These are phyloP conservation scores for Aspergillus sp. DNA, from an alignment of 2,329 filamentous ascomycete species.

Conservation along the genomic window DNA sequence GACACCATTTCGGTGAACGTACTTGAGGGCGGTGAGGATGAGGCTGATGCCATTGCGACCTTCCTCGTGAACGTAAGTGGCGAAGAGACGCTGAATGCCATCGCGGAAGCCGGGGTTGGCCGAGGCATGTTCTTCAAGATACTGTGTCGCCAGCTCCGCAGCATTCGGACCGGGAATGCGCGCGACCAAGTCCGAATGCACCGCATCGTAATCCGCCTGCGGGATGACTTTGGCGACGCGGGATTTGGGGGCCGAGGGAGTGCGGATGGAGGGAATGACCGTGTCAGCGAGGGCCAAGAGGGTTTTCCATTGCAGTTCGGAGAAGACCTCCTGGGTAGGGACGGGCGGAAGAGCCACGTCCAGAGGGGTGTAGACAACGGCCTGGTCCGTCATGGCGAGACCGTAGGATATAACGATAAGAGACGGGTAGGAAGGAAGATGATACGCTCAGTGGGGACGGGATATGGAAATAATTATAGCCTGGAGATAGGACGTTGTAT, in stretches of 20 bases:
- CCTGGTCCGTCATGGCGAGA: constrained; percentile 20
- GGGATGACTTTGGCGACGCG: constrained; percentile 37
- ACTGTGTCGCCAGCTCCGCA: constrained; percentile 40
- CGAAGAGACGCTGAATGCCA: constrained; percentile 48
- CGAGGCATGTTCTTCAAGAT: constrained; percentile 50
- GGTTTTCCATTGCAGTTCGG: constrained; percentile 57
- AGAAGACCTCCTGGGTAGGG: constrained; percentile 50
- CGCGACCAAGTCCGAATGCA: constrained; percentile 28
- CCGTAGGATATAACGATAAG: constrained; percentile 1
- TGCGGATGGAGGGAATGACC: constrained; percentile 54
- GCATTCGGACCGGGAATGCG: constrained; percentile 31
- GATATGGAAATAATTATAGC: not conserved
- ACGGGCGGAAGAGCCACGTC: constrained; percentile 50
- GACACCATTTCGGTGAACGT: constrained; percentile 19
- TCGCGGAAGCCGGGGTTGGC: constrained; percentile 52
- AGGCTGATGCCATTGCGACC: constrained; percentile 50
- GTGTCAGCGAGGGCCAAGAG: constrained; percentile 58
- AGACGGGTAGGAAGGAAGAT: not conserved
- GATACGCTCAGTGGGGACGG: not conserved
- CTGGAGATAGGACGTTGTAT: not conserved
- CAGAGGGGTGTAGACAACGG: constrained; percentile 29
- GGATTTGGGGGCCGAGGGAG: constrained; percentile 34
- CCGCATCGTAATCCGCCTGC: constrained; percentile 42
- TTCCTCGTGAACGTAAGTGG: constrained; percentile 48
- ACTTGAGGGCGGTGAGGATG: constrained; percentile 56